These are phyloP conservation scores for Entrophospora sp. DNA, from an alignment of 192 early-diverging fungal genomes.

Conservation along the genomic window DNA sequence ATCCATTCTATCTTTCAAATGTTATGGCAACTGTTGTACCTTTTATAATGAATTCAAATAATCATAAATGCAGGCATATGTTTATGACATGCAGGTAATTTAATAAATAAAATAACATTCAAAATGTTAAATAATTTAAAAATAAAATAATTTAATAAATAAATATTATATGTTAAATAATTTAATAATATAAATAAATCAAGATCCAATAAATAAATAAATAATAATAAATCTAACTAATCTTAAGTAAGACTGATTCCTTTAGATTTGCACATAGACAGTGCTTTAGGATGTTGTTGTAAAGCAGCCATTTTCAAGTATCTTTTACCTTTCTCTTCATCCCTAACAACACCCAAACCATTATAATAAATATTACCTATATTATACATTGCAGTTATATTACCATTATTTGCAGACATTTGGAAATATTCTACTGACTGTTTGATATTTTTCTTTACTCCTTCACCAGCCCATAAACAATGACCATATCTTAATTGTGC, in stretches of 20 bases:
- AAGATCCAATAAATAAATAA: background rate
- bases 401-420: conserved; percentile 11
- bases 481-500: conserved; percentile 20
- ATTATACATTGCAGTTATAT: conserved; percentile 15
- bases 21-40: no score
- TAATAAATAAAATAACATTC: no score
- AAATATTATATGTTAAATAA: background rate
- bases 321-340: conserved; percentile 1
- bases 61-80: no score
- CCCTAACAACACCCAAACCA: background rate
- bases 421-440: conserved; percentile 14
- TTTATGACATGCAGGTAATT: no score
- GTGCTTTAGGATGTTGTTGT: conserved; percentile 2
- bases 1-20: no score
- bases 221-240: background rate
- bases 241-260: background rate
- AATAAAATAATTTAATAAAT: no score
- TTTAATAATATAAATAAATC: background rate
- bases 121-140: no score
- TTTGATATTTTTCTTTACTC: background rate
- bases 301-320: conserved; percentile 8
- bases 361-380: conserved; percentile 17
- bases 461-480: conserved; percentile 20
- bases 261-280: background rate
- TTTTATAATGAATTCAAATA: no score